Conservation (phyloP, 1,284 basidiomycete genomes). For the Ustilago loliicola region DNA sequence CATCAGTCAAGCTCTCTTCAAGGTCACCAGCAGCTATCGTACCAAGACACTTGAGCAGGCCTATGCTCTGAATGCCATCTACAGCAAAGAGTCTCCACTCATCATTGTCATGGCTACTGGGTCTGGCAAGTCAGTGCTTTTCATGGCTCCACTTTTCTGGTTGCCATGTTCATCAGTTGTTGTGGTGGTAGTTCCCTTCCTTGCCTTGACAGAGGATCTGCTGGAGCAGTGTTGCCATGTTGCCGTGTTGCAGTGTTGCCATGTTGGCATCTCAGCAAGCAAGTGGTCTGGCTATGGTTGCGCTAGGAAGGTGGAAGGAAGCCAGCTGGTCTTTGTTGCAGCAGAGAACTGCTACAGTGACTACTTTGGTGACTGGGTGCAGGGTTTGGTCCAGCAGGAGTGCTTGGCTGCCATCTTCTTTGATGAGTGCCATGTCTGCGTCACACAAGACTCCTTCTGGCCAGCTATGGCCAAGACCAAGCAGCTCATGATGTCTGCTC, state of each 20-base stretch:
- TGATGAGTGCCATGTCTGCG: conserved; percentile 14
- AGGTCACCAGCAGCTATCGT: too few species aligned
- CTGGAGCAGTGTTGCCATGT: neutral
- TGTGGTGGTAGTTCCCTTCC: conserved; percentile 2
- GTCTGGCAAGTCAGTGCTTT: neutral
- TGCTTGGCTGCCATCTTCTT: conserved; percentile 13
- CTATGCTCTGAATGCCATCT: neutral
- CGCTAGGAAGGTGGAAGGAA: neutral
- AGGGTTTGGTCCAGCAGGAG: neutral
- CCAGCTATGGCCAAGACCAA: neutral
- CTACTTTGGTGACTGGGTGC: neutral
- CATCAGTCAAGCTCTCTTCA: too few species aligned
- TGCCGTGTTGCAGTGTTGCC: too few species aligned
- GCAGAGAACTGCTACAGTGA: conserved; percentile 13
- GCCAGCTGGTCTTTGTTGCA: neutral
- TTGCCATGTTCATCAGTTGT: neutral
- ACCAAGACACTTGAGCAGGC: conserved; percentile 2
- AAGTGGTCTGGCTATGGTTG: neutral
- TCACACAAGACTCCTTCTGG: neutral
- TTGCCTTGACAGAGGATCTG: conserved; percentile 1
- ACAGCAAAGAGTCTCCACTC: neutral
- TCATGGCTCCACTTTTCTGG: conserved; percentile 1
- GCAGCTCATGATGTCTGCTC: neutral
- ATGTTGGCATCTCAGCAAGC: conserved; percentile 3
- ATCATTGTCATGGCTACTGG: too few species aligned